Conservation (phyloP, 345 rosid genomes). For the Citropsis articulata region DNA sequence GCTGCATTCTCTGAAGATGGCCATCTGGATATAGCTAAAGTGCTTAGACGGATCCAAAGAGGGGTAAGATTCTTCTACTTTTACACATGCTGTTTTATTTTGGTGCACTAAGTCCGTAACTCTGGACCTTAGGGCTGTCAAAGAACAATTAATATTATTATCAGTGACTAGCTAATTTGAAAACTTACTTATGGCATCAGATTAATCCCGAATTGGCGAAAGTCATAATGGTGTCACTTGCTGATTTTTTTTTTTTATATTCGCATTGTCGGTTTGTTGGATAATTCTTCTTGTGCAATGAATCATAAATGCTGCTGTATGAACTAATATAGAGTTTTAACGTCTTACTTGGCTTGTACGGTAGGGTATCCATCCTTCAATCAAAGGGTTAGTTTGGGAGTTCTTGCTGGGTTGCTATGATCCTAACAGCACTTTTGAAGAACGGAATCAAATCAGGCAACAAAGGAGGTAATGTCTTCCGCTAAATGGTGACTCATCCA, state of each 20-base stretch:
- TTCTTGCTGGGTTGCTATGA: conserved; percentile 89
- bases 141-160: neutral
- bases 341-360: conserved; percentile 27
- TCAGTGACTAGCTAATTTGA: neutral
- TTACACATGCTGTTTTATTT: neutral
- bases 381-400: conserved; percentile 93
- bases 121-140: neutral
- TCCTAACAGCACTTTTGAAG: conserved; percentile 84
- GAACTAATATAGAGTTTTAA: neutral
- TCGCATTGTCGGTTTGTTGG: neutral
- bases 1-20: conserved; percentile 84
- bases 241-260: neutral
- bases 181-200: neutral
- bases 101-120: neutral
- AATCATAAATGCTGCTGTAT: neutral
- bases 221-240: neutral
- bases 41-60: conserved; percentile 83
- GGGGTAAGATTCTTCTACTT: conserved; percentile 50
- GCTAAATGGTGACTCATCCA: neutral
- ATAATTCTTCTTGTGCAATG: neutral
- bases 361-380: conserved; percentile 94
- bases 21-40: conserved; percentile 77
- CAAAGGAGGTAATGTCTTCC: conserved; percentile 54
- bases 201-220: neutral
- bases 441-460: conserved; percentile 61